Conservation (phyloP, 2,329 filamentous ascomycete genomes). For the Cladosporium sp. region DNA sequence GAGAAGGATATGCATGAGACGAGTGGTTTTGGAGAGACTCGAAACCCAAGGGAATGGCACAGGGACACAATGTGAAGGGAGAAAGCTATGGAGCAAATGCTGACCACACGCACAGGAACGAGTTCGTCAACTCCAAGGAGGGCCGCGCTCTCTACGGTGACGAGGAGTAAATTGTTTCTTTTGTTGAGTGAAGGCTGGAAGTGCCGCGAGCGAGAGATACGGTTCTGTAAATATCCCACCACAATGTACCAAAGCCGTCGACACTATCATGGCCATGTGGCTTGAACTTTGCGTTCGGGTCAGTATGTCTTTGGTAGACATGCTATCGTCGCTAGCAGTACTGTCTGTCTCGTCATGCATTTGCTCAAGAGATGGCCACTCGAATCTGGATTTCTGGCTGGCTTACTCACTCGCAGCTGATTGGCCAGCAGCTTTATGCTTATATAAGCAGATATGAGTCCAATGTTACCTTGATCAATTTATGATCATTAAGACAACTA, state of each 20-base stretch:
- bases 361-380: neutral
- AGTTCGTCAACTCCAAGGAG: slow-evolving; percentile 79
- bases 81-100: slow-evolving; percentile 18
- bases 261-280: neutral
- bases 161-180: slow-evolving; percentile 39
- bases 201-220: slow-evolving; percentile 15
- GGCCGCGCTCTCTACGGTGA: slow-evolving; percentile 60
- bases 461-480: neutral
- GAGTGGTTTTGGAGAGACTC: neutral
- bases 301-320: neutral
- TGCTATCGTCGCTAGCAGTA: neutral
- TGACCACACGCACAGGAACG: slow-evolving; percentile 59
- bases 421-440: neutral
- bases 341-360: neutral
- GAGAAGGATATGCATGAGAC: neutral
- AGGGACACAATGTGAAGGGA: neutral
- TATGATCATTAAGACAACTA: neutral
- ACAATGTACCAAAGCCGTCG: slow-evolving; percentile 15
- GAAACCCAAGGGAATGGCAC: neutral
- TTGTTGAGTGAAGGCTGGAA: slow-evolving; percentile 12
- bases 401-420: neutral
- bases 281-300: neutral
- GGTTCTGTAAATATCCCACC: slow-evolving; percentile 18
- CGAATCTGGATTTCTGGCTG: neutral
- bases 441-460: neutral